Evolutionary conservation across 331 rosid genomes (phyloP), one percentile per base, ranked within the genome.

Genomic region (Acacia concinna): DNA sequence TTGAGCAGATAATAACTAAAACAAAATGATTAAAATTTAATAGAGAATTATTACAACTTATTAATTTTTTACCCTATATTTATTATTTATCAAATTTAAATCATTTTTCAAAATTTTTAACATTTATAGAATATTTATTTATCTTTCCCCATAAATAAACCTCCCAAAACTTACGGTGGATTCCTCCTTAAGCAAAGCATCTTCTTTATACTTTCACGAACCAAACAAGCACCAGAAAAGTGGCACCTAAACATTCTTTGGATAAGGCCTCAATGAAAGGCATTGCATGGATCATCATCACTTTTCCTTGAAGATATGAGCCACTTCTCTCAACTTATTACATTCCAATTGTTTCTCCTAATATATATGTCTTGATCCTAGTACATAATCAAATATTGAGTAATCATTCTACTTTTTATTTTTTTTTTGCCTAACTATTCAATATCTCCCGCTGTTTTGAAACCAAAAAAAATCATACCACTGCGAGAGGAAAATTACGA

Each of bases 171-270:
- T 78, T 74, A 65, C 60, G 70, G 87, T 32, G 76, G 75, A 86
- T 87, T 86, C 72, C 49, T 47, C 84, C 83, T 56, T 34, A 91
- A 86, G 92, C 86, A 91, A 90, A 86, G 94, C 86, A 90, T 90
- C 87, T 57, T 73, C 82, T 74, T 86, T 73, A 28, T 73, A 37
- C 68, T 82, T 54, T 79, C 40, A 46, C 43, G 37, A 81, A 79
- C 38, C 60, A 74, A 49, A 56, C 51, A 71, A 40, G 5, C 1
- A 56, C 15, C 23, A 13, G 0, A 68, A 68, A 40, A 23, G 67
- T 74, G 77, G 74, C 87, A 82, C 77, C 87, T 79, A 77, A 83
- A 73, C 85, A 41, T 79, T n/a, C n/a, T 66, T 64, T 83, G 81
- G 80, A 75, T 31, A 76, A 73, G 51, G 62, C 51, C 59, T 1